A percentile compares a stretch with the other conserved stretches of the same genome.
phyloP scores from a whole-genome alignment of 176 grass and related monocot genomes.

The Oryza punctata region DNA sequence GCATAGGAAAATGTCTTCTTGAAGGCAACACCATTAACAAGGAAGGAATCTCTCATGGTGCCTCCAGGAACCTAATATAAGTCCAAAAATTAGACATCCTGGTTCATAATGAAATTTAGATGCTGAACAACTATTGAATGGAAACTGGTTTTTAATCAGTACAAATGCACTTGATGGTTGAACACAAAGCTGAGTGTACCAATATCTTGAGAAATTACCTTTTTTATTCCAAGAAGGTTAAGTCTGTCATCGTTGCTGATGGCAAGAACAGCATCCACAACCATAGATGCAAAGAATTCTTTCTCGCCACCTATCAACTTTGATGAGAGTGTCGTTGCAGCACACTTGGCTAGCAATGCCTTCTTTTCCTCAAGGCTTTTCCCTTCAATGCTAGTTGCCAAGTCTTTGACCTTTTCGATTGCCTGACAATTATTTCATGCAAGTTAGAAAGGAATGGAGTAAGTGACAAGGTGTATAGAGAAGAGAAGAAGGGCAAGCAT shows the following conservation, averaged over 20 bases:
- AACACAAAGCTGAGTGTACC: background rate
- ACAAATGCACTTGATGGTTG: background rate
- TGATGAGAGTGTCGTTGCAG: constrained; percentile 87
- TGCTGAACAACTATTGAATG: too few species aligned
- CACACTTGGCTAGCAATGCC: constrained; percentile 80
- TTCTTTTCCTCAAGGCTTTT: constrained; percentile 97
- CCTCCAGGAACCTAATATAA: constrained; percentile 66
- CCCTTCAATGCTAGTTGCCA: constrained; percentile 96
- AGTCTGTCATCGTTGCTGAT: constrained; percentile 48
- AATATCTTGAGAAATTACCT: constrained; percentile 33
- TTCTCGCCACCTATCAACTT: constrained; percentile 95
- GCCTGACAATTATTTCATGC: constrained; percentile 55
- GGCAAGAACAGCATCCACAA: constrained; percentile 93
- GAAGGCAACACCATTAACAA: constrained; percentile 85
- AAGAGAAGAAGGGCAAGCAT: background rate
- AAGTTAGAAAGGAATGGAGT: background rate
- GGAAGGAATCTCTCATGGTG: constrained; percentile 85
- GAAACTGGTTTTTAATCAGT: background rate
- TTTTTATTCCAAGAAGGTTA: constrained; percentile 35
- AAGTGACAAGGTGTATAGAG: background rate
- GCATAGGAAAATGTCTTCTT: constrained; percentile 93
- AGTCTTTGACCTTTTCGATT: constrained; percentile 77
- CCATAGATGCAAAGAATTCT: constrained; percentile 91
- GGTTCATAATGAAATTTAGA: background rate
- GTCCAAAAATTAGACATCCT: background rate